Base-by-base conservation (phyloP, 2,329 filamentous ascomycete genomes). In the Verticillium dahliae region DNA sequence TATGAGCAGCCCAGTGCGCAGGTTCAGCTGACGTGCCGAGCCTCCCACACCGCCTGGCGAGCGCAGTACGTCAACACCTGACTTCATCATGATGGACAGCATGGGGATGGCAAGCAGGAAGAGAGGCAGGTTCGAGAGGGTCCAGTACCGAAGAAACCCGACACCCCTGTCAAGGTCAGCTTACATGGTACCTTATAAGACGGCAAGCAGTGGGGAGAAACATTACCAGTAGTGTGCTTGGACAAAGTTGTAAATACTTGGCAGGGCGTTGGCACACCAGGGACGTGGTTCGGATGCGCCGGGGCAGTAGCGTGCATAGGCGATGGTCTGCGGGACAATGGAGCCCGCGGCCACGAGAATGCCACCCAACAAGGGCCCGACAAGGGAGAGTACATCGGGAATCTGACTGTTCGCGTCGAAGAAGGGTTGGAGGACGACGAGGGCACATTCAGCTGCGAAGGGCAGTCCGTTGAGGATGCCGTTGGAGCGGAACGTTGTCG, bases 121-220 rank as follows among this genome's bases (percentile, higher is more conserved):
- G 1, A 99, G 82, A 0, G 95, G 95, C 10, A 95, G 71, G 70
- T 99, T 97, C 6, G 89, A 86, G 0, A 89, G 65, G 0, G 88
- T 96, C 95, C 95, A 99, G 78, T 99, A 99, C 62, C 84, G 84
- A 59, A 98, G 82, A 67, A 96, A 89, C 0, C 95, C 95, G 59
- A 90, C 87, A 69, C 94, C 88, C 95, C 93, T 97, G 64, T 39
- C 45, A 50, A 22, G 22, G 45, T 50, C 45, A 50, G 45, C 18
- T 50, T 50, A 27, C 27, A 27, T 27, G 27, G 27, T 27, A 50
- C 45, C 6, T 3, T 37, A 33, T 18, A 7, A 22, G 45, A 7
- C 13, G 2, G 9, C 2, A 50, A 7, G 45, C 45, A 50, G n/a
- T 13, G 3, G 35, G 35, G 35, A 11, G 45, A 50, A 15, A 27